A percentile compares a stretch with the other conserved stretches of the same genome.
Conservation (phyloP, 2,329 filamentous ascomycete genomes). For the Colletotrichum gigasporum region DNA sequence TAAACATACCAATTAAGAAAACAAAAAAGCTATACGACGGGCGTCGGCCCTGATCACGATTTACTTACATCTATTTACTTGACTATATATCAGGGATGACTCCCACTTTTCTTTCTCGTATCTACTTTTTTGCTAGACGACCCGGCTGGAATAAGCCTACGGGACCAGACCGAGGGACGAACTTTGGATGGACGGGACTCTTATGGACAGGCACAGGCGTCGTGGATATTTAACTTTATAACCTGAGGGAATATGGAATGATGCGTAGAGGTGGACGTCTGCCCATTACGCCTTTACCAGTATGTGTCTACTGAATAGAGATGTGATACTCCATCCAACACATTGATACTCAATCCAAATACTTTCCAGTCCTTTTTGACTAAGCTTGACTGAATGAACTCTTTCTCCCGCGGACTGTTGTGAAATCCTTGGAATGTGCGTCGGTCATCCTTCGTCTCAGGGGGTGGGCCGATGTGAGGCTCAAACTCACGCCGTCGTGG, state of each 20-base stretch:
- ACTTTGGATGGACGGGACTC: constrained; percentile 30
- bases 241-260: constrained; percentile 26
- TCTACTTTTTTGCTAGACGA: constrained; percentile 28
- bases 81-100: constrained; percentile 31
- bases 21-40: constrained; percentile 10
- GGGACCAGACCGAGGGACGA: constrained; percentile 31
- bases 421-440: neutral
- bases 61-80: constrained; percentile 19
- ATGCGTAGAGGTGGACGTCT: constrained; percentile 20
- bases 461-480: neutral
- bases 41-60: constrained; percentile 24
- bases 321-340: constrained; percentile 11
- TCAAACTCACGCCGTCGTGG: neutral
- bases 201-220: constrained; percentile 27
- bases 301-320: constrained; percentile 26
- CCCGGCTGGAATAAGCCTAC: constrained; percentile 27
- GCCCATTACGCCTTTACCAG: constrained; percentile 15
- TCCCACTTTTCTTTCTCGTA: constrained; percentile 31
- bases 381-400: no score
- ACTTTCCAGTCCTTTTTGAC: no score
- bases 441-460: neutral
- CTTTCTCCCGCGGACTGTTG: no score
- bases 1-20: constrained; percentile 35
- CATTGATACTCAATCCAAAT: neutral
- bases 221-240: constrained; percentile 27